Evolutionary conservation across 306 rosid species (phyloP), one percentile per base, ranked within the genome.

Genomic region (Prunus davidiana): DNA sequence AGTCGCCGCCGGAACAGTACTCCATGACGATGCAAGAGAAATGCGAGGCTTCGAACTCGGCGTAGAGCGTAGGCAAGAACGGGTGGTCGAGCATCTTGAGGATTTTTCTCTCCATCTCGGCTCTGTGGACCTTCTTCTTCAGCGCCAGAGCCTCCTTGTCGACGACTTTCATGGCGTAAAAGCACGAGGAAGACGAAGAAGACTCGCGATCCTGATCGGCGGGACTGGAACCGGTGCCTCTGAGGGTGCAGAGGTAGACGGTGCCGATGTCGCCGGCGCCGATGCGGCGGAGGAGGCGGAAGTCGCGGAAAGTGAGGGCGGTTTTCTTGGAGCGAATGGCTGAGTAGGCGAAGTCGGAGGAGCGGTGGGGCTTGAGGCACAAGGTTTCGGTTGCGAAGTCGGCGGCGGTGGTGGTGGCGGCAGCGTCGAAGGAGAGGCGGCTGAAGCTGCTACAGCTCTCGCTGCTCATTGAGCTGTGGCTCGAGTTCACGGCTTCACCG

Each of bases 1-100:
- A 77, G 73, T 95, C 99, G 0, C 99, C 99, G 27, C 98, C 97
- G 67, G 93, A 87, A 20, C 99, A 92, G 68, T 80, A 95, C 93
- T 95, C 99, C 97, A 95, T 95, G 20, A 95, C 99, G 86, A 95
- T 86, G 87, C 99, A 95, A 18, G 99, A 92, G 81, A 87, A 92
- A 82, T 92, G 85, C 0, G 99, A 95, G 1, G 97, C 97, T 47
- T 95, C 99, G 54, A 95, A 95, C 87, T 95, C 97, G 0, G 99
- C 97, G 77, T 89, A 91, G 0, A 95, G 93, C 1, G 93, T 89
- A 4, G 99, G 99, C 16, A 95, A 83, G 58, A 95, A 95, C 0
- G 98, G 99, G 20, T 95, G 99, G 43, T 95, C 99, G 19, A 95
- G 86, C 99, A 92, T 95, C 78, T 95, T 95, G 20, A 95, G 87